phyloP scores from a whole-genome alignment of 2,329 filamentous ascomycete genomes.

The Seiridium cupressi region DNA sequence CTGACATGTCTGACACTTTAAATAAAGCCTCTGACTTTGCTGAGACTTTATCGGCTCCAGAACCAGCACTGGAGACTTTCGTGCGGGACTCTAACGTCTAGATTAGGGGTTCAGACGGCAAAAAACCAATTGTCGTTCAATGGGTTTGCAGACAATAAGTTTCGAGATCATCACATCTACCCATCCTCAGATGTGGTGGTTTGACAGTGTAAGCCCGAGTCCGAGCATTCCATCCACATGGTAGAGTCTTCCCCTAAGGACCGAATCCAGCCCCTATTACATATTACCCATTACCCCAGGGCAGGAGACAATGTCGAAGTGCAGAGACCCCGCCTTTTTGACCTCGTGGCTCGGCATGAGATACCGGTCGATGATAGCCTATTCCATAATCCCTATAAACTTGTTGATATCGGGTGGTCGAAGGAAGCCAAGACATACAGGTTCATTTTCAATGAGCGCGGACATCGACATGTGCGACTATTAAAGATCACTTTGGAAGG shows the following conservation, averaged over 20 bases:
- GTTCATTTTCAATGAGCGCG: constrained; percentile 3
- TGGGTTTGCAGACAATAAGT: neutral
- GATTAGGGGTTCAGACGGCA: neutral
- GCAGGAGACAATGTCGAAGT: neutral
- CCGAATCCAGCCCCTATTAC: neutral
- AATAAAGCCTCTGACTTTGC: neutral
- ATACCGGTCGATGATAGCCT: neutral
- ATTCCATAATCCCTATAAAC: neutral
- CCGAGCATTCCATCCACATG: neutral
- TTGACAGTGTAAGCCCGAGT: neutral
- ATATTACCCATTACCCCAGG: neutral
- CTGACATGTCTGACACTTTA: neutral
- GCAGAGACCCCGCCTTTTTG: neutral
- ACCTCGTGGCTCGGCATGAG: neutral
- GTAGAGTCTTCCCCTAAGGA: neutral
- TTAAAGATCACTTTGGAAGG: neutral
- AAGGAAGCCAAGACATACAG: neutral
- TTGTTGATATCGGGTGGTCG: constrained; percentile 1
- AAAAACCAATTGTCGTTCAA: neutral
- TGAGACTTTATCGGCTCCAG: neutral
- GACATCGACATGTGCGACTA: neutral
- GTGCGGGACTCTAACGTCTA: constrained; percentile 1
- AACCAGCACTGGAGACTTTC: neutral
- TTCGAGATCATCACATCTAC: neutral
- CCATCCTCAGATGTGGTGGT: neutral